Percentiles rank a stretch among this genome's conserved stretches.
These are phyloP conservation scores for Saccharum spontaneum DNA, from an alignment of 176 grass and related monocot genomes.

Conservation along the genomic window DNA sequence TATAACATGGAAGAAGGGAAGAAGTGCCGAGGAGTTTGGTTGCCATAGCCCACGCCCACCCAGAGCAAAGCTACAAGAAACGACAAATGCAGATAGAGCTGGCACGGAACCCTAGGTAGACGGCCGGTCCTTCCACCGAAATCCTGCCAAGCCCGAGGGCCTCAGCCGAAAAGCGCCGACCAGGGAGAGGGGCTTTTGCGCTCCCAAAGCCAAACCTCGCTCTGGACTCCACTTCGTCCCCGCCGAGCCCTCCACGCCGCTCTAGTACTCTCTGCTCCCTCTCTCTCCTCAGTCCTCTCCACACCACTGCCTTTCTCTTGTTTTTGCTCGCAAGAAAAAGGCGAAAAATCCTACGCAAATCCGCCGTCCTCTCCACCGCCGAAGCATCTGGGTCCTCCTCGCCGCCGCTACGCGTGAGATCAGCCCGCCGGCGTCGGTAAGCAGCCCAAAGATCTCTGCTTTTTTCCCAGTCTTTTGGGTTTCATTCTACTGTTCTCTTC, in stretches of 20 bases:
- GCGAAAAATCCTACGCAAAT: constrained; percentile 8
- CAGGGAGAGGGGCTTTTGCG: not conserved
- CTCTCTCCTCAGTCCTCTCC: not conserved
- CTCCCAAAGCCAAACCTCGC: not conserved
- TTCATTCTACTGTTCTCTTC: not conserved
- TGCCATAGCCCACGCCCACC: not conserved
- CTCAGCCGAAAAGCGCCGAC: not conserved
- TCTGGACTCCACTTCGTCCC: not conserved
- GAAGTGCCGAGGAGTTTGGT: no score
- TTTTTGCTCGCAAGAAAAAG: constrained; percentile 35
- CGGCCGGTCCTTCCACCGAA: not conserved
- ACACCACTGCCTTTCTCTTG: not conserved
- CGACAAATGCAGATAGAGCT: constrained; percentile 25
- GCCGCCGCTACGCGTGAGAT: not conserved
- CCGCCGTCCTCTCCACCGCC: constrained; percentile 6
- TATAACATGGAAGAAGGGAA: no score
- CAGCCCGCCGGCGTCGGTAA: constrained; percentile 1
- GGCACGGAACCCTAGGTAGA: not conserved
- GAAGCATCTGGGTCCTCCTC: constrained; percentile 15
- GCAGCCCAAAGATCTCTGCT: not conserved
- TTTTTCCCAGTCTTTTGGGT: not conserved
- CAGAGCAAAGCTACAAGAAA: not conserved
- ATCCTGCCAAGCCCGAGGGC: not conserved
- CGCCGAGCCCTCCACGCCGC: constrained; percentile 26
- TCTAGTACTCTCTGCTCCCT: not conserved